Percentiles rank a stretch among this genome's conserved stretches.
Conservation (phyloP, 257 asterid genomes). For the Asclepias syriaca region DNA sequence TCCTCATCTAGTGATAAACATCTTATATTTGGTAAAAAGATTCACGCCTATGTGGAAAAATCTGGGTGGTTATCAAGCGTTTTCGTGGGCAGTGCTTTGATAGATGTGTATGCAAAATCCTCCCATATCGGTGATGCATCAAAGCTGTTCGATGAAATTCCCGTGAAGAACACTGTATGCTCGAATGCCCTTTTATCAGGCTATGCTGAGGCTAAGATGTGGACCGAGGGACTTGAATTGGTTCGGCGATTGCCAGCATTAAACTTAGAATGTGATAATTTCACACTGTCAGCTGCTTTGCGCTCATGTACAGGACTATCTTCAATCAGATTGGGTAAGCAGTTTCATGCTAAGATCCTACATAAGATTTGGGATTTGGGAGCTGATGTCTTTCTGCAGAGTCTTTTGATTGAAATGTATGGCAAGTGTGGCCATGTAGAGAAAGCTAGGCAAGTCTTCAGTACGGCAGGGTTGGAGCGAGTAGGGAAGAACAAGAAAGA, state of each 20-base stretch:
- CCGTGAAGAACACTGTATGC: slow-evolving; percentile 40
- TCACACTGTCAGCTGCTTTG: slow-evolving; percentile 58
- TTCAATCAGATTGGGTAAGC: slow-evolving; percentile 52
- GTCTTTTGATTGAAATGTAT: slow-evolving; percentile 79
- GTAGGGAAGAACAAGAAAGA: slow-evolving; percentile 35
- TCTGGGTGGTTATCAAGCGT: slow-evolving; percentile 50
- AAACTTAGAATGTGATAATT: slow-evolving; percentile 42
- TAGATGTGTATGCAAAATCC: slow-evolving; percentile 46
- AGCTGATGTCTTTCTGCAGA: slow-evolving; percentile 55
- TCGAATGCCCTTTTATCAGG: slow-evolving; percentile 73
- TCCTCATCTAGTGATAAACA: slow-evolving; percentile 14
- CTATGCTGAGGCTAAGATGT: slow-evolving; percentile 65
- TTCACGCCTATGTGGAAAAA: slow-evolving; percentile 44
- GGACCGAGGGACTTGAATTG: slow-evolving; percentile 43
- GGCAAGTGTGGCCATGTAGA: slow-evolving; percentile 69
- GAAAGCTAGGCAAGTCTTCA: slow-evolving; percentile 52
- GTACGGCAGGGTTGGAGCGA: slow-evolving; percentile 38
- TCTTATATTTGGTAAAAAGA: slow-evolving; percentile 31
- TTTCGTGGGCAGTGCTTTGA: slow-evolving; percentile 70
- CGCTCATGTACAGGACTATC: slow-evolving; percentile 58
- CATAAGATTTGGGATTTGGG: slow-evolving; percentile 35
- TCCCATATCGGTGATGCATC: slow-evolving; percentile 38
- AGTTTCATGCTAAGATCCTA: slow-evolving; percentile 50
- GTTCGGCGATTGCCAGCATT: slow-evolving; percentile 40
- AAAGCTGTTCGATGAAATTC: slow-evolving; percentile 78